A percentile compares a stretch with the other conserved stretches of the same genome.
Evolutionary conservation across 202 grass and related monocot species (phyloP).

Genomic region (Hordeum pubiflorum): DNA sequence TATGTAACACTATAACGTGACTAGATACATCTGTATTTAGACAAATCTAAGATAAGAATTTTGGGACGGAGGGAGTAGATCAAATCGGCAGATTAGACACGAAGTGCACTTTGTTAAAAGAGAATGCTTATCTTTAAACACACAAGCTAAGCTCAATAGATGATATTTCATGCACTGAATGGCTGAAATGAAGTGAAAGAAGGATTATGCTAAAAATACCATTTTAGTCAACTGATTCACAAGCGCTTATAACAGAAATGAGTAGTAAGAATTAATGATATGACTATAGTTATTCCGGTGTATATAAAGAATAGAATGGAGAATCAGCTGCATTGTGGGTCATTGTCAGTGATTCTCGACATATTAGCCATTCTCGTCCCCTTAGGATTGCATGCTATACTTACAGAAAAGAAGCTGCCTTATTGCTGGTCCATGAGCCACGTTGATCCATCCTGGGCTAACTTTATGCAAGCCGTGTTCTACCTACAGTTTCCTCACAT

Average conservation of each 20-base stretch:
- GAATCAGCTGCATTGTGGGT: neutral
- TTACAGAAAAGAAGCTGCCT: neutral
- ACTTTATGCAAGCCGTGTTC: neutral
- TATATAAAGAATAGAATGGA: neutral
- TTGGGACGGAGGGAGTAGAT: too few relatives aligned
- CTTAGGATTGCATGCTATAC: neutral
- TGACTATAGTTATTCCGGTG: neutral
- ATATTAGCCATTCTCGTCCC: neutral
- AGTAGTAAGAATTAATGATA: neutral
- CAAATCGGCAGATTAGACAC: neutral
- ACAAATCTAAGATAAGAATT: too few relatives aligned
- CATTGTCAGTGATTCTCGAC: neutral
- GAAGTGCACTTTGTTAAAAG: neutral
- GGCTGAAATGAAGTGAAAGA: neutral
- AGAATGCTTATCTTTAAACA: neutral
- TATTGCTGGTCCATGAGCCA: neutral
- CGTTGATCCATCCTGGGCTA: neutral
- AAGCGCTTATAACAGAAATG: neutral
- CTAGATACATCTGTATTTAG: too few relatives aligned
- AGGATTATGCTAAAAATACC: neutral
- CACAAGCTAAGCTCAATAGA: neutral
- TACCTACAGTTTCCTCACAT: neutral
- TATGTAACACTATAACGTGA: too few relatives aligned
- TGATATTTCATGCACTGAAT: neutral
- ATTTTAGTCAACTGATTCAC: neutral